These are phyloP conservation scores for Tetrahymena malaccensis DNA, from an alignment of 73 alveolate species.

Conservation along the genomic window DNA sequence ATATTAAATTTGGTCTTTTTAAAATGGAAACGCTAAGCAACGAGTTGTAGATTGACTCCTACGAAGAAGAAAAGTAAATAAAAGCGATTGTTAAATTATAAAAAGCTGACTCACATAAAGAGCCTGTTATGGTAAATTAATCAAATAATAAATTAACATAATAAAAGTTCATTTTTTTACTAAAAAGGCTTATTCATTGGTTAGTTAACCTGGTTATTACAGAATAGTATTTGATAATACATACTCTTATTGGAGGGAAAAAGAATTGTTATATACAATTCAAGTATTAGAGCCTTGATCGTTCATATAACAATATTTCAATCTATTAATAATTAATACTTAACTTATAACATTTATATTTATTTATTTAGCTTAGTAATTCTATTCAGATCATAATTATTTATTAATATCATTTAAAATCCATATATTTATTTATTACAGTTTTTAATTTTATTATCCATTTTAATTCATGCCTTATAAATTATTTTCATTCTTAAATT, in stretches of 20 bases:
- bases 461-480: too few relatives aligned
- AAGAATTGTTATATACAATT: slow-evolving; percentile 15
- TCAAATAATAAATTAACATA: neutral
- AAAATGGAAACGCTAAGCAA: neutral
- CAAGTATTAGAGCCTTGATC: slow-evolving; percentile 16
- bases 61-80: slow-evolving; percentile 12
- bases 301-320: neutral
- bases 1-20: slow-evolving; percentile 33
- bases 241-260: slow-evolving; percentile 21
- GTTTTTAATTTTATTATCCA: too few relatives aligned
- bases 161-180: neutral
- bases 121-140: slow-evolving; percentile 4
- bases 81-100: slow-evolving; percentile 1
- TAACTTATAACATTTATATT: too few relatives aligned
- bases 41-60: slow-evolving; percentile 8
- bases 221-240: slow-evolving; percentile 38
- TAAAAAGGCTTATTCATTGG: slow-evolving; percentile 3
- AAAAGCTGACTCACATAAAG: slow-evolving; percentile 26
- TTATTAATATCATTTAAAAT: too few relatives aligned
- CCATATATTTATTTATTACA: neutral
- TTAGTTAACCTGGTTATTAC: slow-evolving; percentile 18
- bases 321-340: too few relatives aligned
- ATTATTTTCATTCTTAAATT: too few relatives aligned
- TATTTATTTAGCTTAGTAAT: too few relatives aligned
- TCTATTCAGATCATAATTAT: neutral